Conservation (phyloP, 208 protist genomes). For the Leishmania guyanensis region DNA sequence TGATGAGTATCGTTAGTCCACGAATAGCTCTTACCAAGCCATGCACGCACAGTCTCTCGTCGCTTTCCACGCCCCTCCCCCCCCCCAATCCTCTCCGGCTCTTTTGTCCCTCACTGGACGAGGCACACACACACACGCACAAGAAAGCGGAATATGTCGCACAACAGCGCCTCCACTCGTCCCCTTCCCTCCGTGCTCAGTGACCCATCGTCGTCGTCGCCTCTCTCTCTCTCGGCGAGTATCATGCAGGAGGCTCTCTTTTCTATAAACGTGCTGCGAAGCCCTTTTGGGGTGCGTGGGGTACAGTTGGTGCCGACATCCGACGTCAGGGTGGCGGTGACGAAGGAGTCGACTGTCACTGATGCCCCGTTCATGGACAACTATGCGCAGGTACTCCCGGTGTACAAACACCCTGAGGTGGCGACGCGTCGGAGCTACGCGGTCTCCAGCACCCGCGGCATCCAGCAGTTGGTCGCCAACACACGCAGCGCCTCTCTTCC, state of each 20-base stretch:
- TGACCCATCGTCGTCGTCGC: background rate
- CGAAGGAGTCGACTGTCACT: background rate
- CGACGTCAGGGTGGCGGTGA: background rate
- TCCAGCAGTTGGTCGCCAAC: constrained; percentile 28
- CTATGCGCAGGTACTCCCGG: constrained; percentile 21
- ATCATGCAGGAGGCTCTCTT: constrained; percentile 1
- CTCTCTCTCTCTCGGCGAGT: background rate
- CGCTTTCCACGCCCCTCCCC: background rate
- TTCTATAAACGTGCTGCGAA: constrained; percentile 52
- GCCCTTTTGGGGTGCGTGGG: constrained; percentile 68
- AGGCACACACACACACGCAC: background rate
- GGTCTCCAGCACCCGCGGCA: constrained; percentile 22
- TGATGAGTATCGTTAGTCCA: background rate
- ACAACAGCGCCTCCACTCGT: background rate
- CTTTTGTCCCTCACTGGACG: background rate
- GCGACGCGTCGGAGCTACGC: constrained; percentile 9
- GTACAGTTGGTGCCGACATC: constrained; percentile 42
- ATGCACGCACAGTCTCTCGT: background rate
- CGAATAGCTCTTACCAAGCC: background rate
- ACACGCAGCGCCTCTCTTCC: constrained; percentile 3
- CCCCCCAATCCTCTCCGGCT: background rate
- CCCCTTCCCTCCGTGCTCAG: background rate
- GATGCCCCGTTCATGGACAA: background rate
- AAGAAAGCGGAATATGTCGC: background rate
- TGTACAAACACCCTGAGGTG: background rate